Percentiles rank a stretch among this genome's conserved stretches.
These are phyloP conservation scores for Plectosphaerella plurivora DNA, from an alignment of 2,329 filamentous ascomycete species.

Conservation along the genomic window DNA sequence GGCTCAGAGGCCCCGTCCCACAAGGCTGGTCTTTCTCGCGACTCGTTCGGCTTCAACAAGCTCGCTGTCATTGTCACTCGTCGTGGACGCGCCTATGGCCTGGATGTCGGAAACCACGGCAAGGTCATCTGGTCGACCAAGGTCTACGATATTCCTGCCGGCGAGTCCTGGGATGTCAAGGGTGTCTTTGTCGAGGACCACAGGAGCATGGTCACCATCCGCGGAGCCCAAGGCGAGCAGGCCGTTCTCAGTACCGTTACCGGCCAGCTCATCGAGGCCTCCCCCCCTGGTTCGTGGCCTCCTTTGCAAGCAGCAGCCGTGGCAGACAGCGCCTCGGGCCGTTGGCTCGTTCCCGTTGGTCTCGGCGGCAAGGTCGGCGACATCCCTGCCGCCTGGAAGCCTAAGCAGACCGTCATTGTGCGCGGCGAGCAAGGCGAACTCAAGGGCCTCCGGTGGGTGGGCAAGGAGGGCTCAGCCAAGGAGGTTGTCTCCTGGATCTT, in stretches of 20 bases:
- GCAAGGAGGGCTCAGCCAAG: constrained; percentile 32
- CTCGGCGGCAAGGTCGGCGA: constrained; percentile 42
- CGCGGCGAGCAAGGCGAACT: constrained; percentile 43
- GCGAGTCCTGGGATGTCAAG: constrained; percentile 60
- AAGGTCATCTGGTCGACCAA: constrained; percentile 71
- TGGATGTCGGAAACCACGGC: constrained; percentile 73
- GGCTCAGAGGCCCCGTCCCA: constrained; percentile 46
- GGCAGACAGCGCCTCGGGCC: constrained; percentile 47
- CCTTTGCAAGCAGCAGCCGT: constrained; percentile 37
- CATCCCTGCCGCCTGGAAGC: constrained; percentile 39
- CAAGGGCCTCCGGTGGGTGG: constrained; percentile 50
- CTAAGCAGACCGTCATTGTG: constrained; percentile 51
- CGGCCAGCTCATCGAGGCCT: constrained; percentile 45
- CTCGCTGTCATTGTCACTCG: constrained; percentile 75
- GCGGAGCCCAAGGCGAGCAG: constrained; percentile 57
- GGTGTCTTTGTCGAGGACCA: constrained; percentile 60
- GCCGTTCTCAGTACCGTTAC: constrained; percentile 50
- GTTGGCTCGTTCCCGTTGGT: constrained; percentile 51
- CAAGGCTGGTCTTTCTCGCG: constrained; percentile 49
- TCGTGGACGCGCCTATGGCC: constrained; percentile 72
- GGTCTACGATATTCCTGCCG: constrained; percentile 51
- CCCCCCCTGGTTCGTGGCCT: constrained; percentile 31
- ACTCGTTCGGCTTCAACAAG: constrained; percentile 87
- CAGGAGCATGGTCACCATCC: constrained; percentile 51
- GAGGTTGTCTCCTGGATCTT: constrained; percentile 68